Conservation (phyloP, 2,329 filamentous ascomycete genomes). For the Penicillium sp. region DNA sequence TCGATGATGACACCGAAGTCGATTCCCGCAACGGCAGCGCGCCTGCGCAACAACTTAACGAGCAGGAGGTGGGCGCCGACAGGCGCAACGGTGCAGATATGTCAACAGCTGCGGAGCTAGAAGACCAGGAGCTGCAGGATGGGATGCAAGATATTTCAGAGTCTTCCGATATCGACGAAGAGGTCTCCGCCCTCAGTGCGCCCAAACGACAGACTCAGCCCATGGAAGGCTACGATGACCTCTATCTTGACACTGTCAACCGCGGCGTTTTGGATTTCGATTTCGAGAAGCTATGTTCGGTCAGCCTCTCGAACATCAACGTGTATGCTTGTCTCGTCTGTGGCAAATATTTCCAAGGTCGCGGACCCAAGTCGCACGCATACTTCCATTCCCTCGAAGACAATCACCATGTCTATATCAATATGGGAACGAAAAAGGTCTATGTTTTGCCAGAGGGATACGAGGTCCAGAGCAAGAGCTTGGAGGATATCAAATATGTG, state of each 20-base stretch:
- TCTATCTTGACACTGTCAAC: conserved; percentile 97
- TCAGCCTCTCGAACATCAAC: conserved; percentile 97
- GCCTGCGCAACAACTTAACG: conserved; percentile 35
- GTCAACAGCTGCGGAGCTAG: conserved; percentile 69
- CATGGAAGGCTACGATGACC: conserved; percentile 86
- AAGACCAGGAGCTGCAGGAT: conserved; percentile 61
- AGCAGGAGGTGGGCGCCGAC: conserved; percentile 43
- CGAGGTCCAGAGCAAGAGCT: conserved; percentile 89
- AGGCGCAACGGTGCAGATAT: conserved; percentile 45
- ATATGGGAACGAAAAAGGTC: conserved; percentile 71
- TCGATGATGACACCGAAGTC: conserved; percentile 44
- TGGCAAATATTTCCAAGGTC: conserved; percentile 95
- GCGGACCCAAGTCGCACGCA: conserved; percentile 91
- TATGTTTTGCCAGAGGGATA: conserved; percentile 84
- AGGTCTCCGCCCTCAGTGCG: conserved; percentile 44
- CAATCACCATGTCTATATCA: conserved; percentile 96
- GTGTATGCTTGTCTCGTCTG: conserved; percentile 97
- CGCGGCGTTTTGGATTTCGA: conserved; percentile 94
- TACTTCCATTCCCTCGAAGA: conserved; percentile 97
- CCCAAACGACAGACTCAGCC: conserved; percentile 74
- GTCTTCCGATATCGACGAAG: conserved; percentile 45
- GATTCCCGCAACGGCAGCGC: conserved; percentile 34
- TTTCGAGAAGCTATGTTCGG: conserved; percentile 97
- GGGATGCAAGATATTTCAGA: conserved; percentile 35
- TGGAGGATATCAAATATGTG: conserved; percentile 98